These are phyloP conservation scores for Grigorovia transvaalensis DNA, from an alignment of 805 yeast genomes.

Conservation along the genomic window DNA sequence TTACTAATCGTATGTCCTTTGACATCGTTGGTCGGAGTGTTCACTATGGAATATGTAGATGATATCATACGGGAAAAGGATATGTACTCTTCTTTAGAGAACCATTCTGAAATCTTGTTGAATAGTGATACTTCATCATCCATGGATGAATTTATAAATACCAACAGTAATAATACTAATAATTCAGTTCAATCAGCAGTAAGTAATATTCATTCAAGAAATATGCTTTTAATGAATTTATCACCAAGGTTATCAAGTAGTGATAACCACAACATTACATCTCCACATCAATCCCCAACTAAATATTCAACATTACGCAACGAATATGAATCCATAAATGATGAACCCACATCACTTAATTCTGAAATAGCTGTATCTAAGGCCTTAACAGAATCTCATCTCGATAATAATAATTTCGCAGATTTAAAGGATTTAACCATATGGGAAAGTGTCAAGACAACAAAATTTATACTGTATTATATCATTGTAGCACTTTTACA, in stretches of 20 bases:
- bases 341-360: neutral
- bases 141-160: neutral
- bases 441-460: constrained; percentile 4
- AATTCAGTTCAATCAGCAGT: neutral
- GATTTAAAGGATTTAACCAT: neutral
- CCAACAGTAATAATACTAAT: constrained; percentile 5
- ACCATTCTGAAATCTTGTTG: neutral
- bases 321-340: neutral
- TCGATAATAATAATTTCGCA: neutral
- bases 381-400: neutral
- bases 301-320: neutral
- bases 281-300: neutral
- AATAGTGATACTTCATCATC: neutral
- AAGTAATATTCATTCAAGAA: neutral
- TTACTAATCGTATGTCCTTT: constrained; percentile 41
- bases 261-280: neutral
- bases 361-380: neutral
- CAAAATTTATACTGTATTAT: constrained; percentile 41
- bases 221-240: neutral
- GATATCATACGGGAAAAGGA: neutral
- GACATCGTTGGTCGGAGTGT: constrained; percentile 26
- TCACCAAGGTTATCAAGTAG: neutral
- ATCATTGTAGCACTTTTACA: constrained; percentile 45
- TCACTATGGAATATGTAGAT: constrained; percentile 7
- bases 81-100: neutral